Conservation (phyloP, 257 asterid species). For the Gentiana dahurica region DNA sequence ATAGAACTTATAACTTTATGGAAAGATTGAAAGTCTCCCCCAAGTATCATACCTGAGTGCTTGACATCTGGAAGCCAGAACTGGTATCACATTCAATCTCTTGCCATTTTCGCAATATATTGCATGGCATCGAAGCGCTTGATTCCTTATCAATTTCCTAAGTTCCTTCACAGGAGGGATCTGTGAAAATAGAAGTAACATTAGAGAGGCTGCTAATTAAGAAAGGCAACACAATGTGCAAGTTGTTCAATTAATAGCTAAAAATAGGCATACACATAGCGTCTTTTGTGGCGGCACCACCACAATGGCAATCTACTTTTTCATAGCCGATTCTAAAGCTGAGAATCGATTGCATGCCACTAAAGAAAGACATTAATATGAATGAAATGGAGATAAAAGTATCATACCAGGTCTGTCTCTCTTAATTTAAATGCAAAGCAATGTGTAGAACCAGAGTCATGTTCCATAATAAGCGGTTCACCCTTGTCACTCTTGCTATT, state of each 20-base stretch:
- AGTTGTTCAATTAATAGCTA: neutral
- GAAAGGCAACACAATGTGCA: neutral
- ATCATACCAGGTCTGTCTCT: conserved; percentile 37
- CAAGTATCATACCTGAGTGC: conserved; percentile 41
- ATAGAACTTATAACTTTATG: neutral
- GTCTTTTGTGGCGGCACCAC: too few relatives aligned
- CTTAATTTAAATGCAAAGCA: conserved; percentile 42
- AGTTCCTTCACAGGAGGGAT: conserved; percentile 56
- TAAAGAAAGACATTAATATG: neutral
- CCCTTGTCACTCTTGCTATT: conserved; percentile 26
- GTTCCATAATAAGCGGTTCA: conserved; percentile 33
- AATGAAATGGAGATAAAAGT: neutral
- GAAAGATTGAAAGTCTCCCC: neutral
- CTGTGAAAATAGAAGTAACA: conserved; percentile 16
- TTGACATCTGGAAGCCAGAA: conserved; percentile 74
- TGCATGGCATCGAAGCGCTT: conserved; percentile 57
- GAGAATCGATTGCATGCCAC: too few relatives aligned
- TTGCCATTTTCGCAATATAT: conserved; percentile 46
- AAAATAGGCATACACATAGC: too few relatives aligned
- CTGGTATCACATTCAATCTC: conserved; percentile 54
- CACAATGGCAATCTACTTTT: too few relatives aligned
- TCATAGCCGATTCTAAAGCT: too few relatives aligned
- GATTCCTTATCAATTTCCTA: conserved; percentile 55
- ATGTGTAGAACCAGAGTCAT: conserved; percentile 49
- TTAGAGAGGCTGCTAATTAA: neutral